phyloP scores from a whole-genome alignment of 352 stramenopile species.

The Elongisporangium senticosum region DNA sequence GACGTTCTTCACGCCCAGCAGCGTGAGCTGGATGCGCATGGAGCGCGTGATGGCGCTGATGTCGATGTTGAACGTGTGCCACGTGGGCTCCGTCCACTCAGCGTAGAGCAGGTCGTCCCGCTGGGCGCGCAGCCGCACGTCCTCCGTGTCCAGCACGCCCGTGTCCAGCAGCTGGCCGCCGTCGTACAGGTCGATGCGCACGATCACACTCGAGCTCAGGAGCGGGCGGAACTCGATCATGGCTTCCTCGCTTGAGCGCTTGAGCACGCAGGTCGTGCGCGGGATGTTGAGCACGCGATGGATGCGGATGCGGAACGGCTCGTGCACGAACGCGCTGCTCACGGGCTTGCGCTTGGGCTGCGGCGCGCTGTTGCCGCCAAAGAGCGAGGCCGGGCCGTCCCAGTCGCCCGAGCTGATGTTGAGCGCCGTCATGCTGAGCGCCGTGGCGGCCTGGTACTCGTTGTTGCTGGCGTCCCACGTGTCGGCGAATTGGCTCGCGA shows the following conservation, averaged over 20 bases:
- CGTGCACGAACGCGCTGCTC: slow-evolving; percentile 47
- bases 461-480: slow-evolving; percentile 27
- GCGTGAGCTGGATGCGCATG: slow-evolving; percentile 70
- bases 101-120: slow-evolving; percentile 65
- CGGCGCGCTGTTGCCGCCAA: background rate
- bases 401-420: slow-evolving; percentile 38
- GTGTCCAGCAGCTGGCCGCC: slow-evolving; percentile 64
- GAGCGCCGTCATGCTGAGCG: slow-evolving; percentile 69
- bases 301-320: slow-evolving; percentile 69
- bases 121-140: slow-evolving; percentile 70
- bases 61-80: slow-evolving; percentile 76
- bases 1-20: slow-evolving; percentile 68
- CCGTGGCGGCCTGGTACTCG: slow-evolving; percentile 31
- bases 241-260: slow-evolving; percentile 67
- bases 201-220: slow-evolving; percentile 57
- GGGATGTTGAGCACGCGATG: slow-evolving; percentile 82
- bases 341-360: slow-evolving; percentile 21
- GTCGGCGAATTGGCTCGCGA: slow-evolving; percentile 55
- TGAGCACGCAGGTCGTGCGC: slow-evolving; percentile 55
- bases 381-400: slow-evolving; percentile 33
- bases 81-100: slow-evolving; percentile 67
- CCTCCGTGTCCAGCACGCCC: slow-evolving; percentile 57
- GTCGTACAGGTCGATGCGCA: slow-evolving; percentile 76
- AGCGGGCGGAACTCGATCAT: slow-evolving; percentile 39
- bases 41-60: slow-evolving; percentile 63